Evolutionary conservation across 306 rosid species (phyloP).

Genomic region (Psophocarpus tetragonolobus): DNA sequence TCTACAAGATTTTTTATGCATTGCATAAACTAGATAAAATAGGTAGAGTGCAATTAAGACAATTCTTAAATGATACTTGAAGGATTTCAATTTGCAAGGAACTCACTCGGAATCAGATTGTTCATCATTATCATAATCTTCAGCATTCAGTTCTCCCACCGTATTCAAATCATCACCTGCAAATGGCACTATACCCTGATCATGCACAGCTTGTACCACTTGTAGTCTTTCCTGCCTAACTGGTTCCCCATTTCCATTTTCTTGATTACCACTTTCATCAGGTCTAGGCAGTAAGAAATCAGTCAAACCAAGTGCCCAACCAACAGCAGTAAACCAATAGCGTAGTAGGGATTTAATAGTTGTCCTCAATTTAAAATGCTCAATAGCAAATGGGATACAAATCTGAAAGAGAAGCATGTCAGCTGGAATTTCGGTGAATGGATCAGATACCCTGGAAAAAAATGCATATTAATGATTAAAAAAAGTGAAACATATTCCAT

Average conservation of each 20-base stretch:
- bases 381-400: conserved; percentile 95
- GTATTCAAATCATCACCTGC: conserved; percentile 64
- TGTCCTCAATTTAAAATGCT: conserved; percentile 95
- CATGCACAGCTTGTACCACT: conserved; percentile 63
- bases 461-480: conserved; percentile 25
- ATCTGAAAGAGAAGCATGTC: conserved; percentile 99
- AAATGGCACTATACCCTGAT: conserved; percentile 62
- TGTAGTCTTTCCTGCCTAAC: conserved; percentile 84
- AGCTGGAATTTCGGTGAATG: conserved; percentile 98
- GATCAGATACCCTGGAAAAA: conserved; percentile 90
- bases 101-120: conserved; percentile 98
- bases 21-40: conserved; percentile 21
- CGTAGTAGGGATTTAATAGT: conserved; percentile 89
- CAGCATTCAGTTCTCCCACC: conserved; percentile 49
- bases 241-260: conserved; percentile 84
- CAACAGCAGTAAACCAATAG: conserved; percentile 92
- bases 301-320: conserved; percentile 97
- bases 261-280: conserved; percentile 78
- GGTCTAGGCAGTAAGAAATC: conserved; percentile 89
- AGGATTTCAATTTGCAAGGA: conserved; percentile 1
- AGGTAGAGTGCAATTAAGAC: neutral
- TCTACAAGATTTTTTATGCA: conserved; percentile 8
- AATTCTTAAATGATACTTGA: neutral
- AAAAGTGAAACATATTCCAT: neutral
- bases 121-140: conserved; percentile 76